Evolutionary conservation across 306 rosid genomes (phyloP), one percentile per base, ranked within the genome.

Genomic region (Cercis canadensis): DNA sequence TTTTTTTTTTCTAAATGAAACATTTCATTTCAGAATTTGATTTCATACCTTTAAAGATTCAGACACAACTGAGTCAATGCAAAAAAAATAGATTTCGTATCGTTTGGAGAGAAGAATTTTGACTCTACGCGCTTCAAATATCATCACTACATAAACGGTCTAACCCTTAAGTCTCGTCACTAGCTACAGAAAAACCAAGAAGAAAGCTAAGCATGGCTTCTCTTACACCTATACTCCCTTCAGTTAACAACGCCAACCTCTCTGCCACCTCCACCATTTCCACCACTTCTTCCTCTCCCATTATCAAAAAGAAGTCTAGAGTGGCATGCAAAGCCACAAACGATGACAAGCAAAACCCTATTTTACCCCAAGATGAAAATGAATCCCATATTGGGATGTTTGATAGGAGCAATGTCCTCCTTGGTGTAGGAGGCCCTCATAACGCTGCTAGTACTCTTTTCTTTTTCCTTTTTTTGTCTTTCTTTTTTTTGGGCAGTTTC

Each of bases 391-490:
- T 14, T 14, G 54, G 51, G 8, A 70, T 37, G 43, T 37, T 37
- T 37, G 43, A 74, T 6, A 57, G 86, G 47, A 74, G 83, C 53
- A 70, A 82, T 24, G 29, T 85, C 13, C 87, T 85, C 24, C 36
- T 85, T 2, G 87, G 89, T 7, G 70, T 81, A 0, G 80, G 82
- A 40, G 43, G 89, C 0, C 69, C 81, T 5, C 75, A 81, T 5
- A 82, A 84, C 6, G 43, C 6, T 5, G 75, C 59, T 24, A 24
- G 29, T 24, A 3, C 29, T 24, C 29, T 24, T 24, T 24, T n/a
- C n/a, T n/a, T n/a, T n/a, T n/a, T n/a, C n/a, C 29, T 24, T 24
- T 24, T 3, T 3, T 24, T 24, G 2, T 24, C 29, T 24, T 3
- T 24, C 29, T 24, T 24, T 24, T 1, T 24, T 24, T 1, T 24